phyloP scores from a whole-genome alignment of 176 grass and related monocot genomes.

The Rhynchospora pubera region DNA sequence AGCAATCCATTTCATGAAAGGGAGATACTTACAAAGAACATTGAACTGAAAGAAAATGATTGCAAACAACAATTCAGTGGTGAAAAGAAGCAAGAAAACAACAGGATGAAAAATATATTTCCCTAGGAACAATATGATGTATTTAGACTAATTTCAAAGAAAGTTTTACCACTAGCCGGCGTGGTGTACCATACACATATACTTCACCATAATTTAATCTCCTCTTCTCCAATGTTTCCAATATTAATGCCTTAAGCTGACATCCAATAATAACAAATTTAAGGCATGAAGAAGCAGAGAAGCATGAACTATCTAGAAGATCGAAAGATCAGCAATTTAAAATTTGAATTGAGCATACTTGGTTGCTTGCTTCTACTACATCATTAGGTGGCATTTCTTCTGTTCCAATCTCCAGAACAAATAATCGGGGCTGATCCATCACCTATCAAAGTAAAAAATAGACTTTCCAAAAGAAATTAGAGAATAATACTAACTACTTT shows the following conservation, averaged over 20 bases:
- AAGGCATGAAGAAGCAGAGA: constrained; percentile 8
- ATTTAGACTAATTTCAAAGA: neutral
- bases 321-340: neutral
- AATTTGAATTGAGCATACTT: constrained; percentile 32
- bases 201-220: constrained; percentile 72
- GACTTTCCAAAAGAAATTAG: neutral
- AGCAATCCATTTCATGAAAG: neutral
- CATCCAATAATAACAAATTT: constrained; percentile 3
- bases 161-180: constrained; percentile 65
- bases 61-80: neutral
- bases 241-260: constrained; percentile 63
- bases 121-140: neutral
- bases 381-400: constrained; percentile 94
- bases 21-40: neutral
- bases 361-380: constrained; percentile 55
- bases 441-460: constrained; percentile 31
- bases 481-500: neutral
- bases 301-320: neutral
- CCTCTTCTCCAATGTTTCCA: constrained; percentile 59
- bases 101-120: neutral
- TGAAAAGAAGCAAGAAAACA: neutral
- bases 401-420: constrained; percentile 97
- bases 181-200: constrained; percentile 61
- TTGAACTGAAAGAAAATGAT: constrained; percentile 7
- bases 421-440: constrained; percentile 24